Conservation (phyloP, 139 green algal species). For the Coelastrella sp. region DNA sequence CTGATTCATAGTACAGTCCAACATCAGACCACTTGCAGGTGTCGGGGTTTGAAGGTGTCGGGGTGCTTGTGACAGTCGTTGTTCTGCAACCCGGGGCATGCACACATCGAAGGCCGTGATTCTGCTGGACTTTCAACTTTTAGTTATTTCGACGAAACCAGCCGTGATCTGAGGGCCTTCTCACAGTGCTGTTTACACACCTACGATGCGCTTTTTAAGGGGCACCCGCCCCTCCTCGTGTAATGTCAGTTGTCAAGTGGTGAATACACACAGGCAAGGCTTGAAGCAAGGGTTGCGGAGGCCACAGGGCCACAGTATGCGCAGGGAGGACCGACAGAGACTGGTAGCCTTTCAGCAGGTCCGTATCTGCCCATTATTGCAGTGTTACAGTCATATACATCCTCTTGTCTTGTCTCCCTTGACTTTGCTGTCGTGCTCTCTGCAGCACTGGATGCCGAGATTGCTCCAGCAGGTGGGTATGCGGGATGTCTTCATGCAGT, state of each 20-base stretch:
- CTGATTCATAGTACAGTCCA: too few relatives aligned
- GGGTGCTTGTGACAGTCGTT: too few relatives aligned
- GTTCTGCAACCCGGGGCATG: too few relatives aligned
- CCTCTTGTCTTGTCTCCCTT: too few relatives aligned
- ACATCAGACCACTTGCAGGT: neutral
- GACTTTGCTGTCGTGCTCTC: neutral
- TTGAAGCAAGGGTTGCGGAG: neutral
- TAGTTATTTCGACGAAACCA: too few relatives aligned
- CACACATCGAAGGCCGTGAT: too few relatives aligned
- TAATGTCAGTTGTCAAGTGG: neutral
- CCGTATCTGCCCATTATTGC: neutral
- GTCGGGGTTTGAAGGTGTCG: neutral
- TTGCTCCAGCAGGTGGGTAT: constrained; percentile 27
- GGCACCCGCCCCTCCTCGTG: neutral
- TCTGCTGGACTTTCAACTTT: too few relatives aligned
- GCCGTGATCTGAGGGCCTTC: too few relatives aligned
- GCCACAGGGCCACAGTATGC: neutral
- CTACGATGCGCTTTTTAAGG: neutral
- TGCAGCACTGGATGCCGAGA: constrained; percentile 25
- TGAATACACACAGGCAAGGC: neutral
- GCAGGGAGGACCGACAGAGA: constrained; percentile 17
- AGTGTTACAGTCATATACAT: too few relatives aligned
- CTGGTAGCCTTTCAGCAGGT: constrained; percentile 17
- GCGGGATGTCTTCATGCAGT: neutral
- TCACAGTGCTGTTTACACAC: too few relatives aligned